Base-by-base conservation (phyloP, 164 flowering plant species). In the Liquidambar formosana region DNA sequence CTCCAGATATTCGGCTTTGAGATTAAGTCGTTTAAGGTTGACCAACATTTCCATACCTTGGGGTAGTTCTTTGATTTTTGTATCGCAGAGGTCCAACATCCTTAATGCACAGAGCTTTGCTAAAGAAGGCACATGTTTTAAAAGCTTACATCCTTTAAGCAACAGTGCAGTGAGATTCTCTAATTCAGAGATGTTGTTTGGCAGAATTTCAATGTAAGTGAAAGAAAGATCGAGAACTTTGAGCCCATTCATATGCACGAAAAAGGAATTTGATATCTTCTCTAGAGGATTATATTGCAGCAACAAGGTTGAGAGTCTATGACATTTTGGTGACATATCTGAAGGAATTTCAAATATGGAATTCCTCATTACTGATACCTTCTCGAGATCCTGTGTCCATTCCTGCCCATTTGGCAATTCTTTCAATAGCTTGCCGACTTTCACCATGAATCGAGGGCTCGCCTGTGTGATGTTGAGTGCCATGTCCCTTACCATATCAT, bases 41-140 rank as follows among this genome's bases (percentile, higher is more conserved):
- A 43, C 38, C n/a, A 77, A 41, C 52, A 1, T 43, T 13, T 71
- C 67, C 66, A 74, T 54, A 1, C 80, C 80, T 21, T 66, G 10
- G 21, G 77, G 80, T 18, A 71, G 56, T 10, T 65, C 27, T 28
- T 45, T 44, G 10, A 77, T 56, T 1, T 8, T 6, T 14, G 61
- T 47, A 3, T 19, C 51, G n/a, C 23, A 27, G 0, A 77, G 71
- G 43, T 74, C 76, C 65, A 78, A 56, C 27, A 38, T 51, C 47
- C 68, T 60, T 48, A 78, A 41, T 16, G 51, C 57, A 18, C 10
- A 46, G 1, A 78, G 77, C 47, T 58, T 52, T 43, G 28, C 63
- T 21, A 78, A 16, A 0, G 73, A 60, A 38, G 78, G 76, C 19
- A 75, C 46, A 10, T 47, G 14, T 15, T 3, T 15, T 23, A 78